Evolutionary conservation across 2,329 filamentous ascomycete genomes (phyloP), one percentile per base, ranked within the genome.

Genomic region (Penicillium psychrosexuale): DNA sequence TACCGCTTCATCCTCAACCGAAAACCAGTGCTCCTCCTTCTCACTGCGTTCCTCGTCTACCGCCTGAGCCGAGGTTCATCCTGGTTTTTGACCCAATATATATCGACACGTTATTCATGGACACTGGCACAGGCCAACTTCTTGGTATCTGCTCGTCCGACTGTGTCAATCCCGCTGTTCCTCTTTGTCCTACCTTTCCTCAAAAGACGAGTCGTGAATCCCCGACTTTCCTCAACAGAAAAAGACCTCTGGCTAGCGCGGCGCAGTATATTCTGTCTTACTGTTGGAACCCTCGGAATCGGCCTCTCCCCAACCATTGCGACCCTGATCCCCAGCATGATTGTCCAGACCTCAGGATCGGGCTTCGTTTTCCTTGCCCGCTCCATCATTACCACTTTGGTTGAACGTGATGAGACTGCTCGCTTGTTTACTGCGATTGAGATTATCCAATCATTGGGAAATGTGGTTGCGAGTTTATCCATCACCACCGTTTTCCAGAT

Each of bases 21-120:
- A 44, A 73, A 70, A 34, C 73, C 75, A 40, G 67, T 75, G 17
- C 67, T 75, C 1, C 66, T 80, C 27, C 71, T 78, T 3, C 64
- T 80, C 8, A 72, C 76, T 11, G 73, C 76, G 0, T 80, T 80
- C 55, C 61, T 81, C 22, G 75, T 78, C 13, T 78, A 77, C 59
- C 72, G 77, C n/a, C 67, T 81, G 7, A 78, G 76, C 47, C 72
- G 77, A 27, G 77, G 78, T 45, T 75, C 77, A 9, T 68, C 77
- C 15, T 75, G 72, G 58, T 72, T 81, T 50, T 62, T 81, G 13
- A 70, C 80, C n/a, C 77, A 79, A 54, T 82, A 82, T 61, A 76
- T 80, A 17, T 81, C 78, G 1, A 77, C 76, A n/a, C 71, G 79
- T 24, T 82, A 80, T 52, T 61, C 65, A 24, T 81, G 78, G 77